Percentiles rank a stretch among this genome's conserved stretches.
phyloP scores from a whole-genome alignment of 163 green algal genomes.

The Scenedesmus sp. region DNA sequence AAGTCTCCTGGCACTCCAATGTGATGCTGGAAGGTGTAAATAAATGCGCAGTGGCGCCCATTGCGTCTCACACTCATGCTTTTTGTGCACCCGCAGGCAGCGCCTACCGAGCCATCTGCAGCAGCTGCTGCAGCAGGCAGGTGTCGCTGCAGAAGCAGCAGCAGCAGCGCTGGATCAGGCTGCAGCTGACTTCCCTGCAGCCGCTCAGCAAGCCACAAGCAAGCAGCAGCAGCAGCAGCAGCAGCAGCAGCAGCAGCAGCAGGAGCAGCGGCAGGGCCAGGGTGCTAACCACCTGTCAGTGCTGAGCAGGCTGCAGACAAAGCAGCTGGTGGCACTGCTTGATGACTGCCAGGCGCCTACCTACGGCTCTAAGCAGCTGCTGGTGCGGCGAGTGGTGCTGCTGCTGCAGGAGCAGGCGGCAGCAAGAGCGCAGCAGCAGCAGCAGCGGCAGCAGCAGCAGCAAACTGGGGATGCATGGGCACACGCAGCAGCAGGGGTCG shows the following conservation, averaged over 20 bases:
- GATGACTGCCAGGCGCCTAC: slow-evolving; percentile 38
- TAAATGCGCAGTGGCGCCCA: too few species aligned
- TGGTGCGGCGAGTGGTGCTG: slow-evolving; percentile 30
- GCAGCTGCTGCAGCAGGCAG: slow-evolving; percentile 42
- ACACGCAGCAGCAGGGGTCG: neutral
- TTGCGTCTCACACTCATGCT: neutral
- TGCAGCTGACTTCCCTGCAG: neutral
- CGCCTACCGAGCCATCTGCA: neutral
- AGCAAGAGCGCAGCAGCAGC: slow-evolving; percentile 12
- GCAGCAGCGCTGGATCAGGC: neutral
- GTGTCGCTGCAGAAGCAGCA: neutral
- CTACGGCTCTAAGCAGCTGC: slow-evolving; percentile 35
- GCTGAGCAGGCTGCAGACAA: neutral
- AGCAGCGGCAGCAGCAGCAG: slow-evolving; percentile 6
- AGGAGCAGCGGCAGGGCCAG: neutral
- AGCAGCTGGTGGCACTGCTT: slow-evolving; percentile 28
- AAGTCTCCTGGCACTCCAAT: too few species aligned
- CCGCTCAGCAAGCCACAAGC: neutral
- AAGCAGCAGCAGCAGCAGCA: slow-evolving; percentile 20
- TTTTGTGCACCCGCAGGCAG: neutral
- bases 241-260: slow-evolving; percentile 6
- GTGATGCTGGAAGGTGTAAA: too few species aligned
- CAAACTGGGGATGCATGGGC: neutral
- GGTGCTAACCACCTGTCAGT: neutral
- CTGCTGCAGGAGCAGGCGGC: slow-evolving; percentile 39